Evolutionary conservation across 805 yeast species (phyloP), one percentile per base, ranked within the genome.

Genomic region (Kuraishia hungarica): DNA sequence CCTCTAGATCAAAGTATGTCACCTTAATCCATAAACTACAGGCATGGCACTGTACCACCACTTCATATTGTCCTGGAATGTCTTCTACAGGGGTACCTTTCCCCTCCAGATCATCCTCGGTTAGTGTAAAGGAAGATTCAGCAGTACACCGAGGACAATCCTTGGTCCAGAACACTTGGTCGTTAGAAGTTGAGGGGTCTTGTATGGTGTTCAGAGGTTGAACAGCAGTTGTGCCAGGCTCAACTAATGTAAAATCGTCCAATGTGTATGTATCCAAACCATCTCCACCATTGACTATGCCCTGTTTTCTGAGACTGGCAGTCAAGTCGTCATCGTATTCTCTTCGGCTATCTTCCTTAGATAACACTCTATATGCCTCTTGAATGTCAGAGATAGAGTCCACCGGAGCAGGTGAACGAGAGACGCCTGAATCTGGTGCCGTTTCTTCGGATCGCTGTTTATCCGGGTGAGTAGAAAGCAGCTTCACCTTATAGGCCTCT

Each of bases 11-110:
- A 60, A 75, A 81, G 63, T 85, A 89, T 59, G 75, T 77, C 1
- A 93, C 91, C 53, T 82, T 82, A 24, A 93, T 69, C 97, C 97
- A 93, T 29, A 91, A 66, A 66, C 96, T 88, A 67, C 98, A 93
- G 35, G 87, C 83, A 13, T 72, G 65, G 66, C 98, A 93, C 63
- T 92, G 97, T 0, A 89, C 82, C 22, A 89, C 75, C 1, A 92
- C 77, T 59, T 86, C 87, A 59, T 74, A 85, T 17, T 72, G 72
- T 0, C 84, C 77, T 19, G 70, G 78, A 0, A 74, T 76, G 43
- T 72, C 70, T 1, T 56, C 60, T 2, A 56, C 51, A 1, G 66
- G 60, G 0, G 79, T 75, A 0, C 83, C 86, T 54, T 75, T 75
- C 4, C 75, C 72, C 19, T 71, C 83, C 55, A 93, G 72, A 54